A percentile compares a stretch with the other conserved stretches of the same genome.
Evolutionary conservation across 1,139 yeast species (phyloP).

Genomic region (Protomyces lactucae-debilis): DNA sequence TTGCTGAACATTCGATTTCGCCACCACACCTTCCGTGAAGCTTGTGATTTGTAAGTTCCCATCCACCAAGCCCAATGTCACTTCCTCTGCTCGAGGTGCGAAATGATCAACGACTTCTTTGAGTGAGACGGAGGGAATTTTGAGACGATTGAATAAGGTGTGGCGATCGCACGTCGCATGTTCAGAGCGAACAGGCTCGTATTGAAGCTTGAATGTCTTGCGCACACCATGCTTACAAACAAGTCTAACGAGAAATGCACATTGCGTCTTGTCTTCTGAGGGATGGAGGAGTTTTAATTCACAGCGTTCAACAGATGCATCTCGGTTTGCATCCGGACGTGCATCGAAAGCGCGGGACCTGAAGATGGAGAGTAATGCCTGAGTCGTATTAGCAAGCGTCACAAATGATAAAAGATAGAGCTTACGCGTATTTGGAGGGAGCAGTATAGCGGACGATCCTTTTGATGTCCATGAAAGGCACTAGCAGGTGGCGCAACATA

Average conservation of each 20-base stretch:
- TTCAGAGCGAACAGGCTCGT: slow-evolving; percentile 34
- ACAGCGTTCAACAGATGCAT: slow-evolving; percentile 31
- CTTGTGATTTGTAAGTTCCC: slow-evolving; percentile 34
- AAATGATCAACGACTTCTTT: slow-evolving; percentile 37
- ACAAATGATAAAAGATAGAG: background rate
- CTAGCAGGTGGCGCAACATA: slow-evolving; percentile 1
- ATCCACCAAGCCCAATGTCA: slow-evolving; percentile 34
- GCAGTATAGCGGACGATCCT: slow-evolving; percentile 3
- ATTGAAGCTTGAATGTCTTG: slow-evolving; percentile 36
- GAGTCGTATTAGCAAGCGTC: background rate
- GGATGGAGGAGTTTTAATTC: slow-evolving; percentile 31
- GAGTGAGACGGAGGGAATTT: slow-evolving; percentile 35
- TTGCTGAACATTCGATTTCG: slow-evolving; percentile 29
- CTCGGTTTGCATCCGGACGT: slow-evolving; percentile 30
- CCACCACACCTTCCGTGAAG: slow-evolving; percentile 35
- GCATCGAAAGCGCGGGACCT: slow-evolving; percentile 25
- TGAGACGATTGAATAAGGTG: slow-evolving; percentile 33
- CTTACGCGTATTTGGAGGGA: slow-evolving; percentile 11
- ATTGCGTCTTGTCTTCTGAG: slow-evolving; percentile 18
- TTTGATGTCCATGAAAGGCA: background rate
- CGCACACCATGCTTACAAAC: slow-evolving; percentile 32
- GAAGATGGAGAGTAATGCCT: slow-evolving; percentile 32
- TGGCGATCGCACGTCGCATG: slow-evolving; percentile 33
- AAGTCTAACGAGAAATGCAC: slow-evolving; percentile 29
- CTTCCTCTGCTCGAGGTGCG: slow-evolving; percentile 37